A percentile compares a stretch with the other conserved stretches of the same genome.
These are phyloP conservation scores for Trametes cingulata DNA, from an alignment of 768 basidiomycete genomes.

Conservation along the genomic window DNA sequence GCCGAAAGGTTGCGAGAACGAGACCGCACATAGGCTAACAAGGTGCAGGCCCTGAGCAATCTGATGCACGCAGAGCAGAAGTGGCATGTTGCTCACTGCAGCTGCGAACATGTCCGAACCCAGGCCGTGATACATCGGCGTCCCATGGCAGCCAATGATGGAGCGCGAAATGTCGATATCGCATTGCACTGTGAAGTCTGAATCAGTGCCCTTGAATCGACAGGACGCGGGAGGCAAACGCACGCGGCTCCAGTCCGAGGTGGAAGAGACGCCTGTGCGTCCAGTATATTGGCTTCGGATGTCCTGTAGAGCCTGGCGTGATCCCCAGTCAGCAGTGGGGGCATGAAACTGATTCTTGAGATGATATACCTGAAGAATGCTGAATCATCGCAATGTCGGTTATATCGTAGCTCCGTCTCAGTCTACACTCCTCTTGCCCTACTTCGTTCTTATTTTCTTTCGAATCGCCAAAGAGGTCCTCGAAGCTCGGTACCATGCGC, in stretches of 20 bases:
- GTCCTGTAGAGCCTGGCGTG: conserved; percentile 10
- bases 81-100: not conserved
- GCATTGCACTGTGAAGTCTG: not conserved
- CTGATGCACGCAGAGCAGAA: no score
- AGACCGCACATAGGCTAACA: conserved; percentile 13
- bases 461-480: not conserved
- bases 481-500: not conserved
- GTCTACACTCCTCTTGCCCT: not conserved
- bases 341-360: not conserved
- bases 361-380: conserved; percentile 8
- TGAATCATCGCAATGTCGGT: not conserved
- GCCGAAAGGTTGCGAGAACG: conserved; percentile 25
- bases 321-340: not conserved
- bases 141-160: conserved; percentile 1
- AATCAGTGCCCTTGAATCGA: not conserved
- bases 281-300: conserved; percentile 14
- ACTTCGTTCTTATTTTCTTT: not conserved
- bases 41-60: no score
- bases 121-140: not conserved
- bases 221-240: not conserved
- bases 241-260: not conserved
- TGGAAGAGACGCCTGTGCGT: not conserved
- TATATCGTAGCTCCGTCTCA: not conserved
- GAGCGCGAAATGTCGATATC: not conserved
- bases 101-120: not conserved